These are phyloP conservation scores for Acorus gramineus DNA, from an alignment of 106 monocot species.

Conservation along the genomic window DNA sequence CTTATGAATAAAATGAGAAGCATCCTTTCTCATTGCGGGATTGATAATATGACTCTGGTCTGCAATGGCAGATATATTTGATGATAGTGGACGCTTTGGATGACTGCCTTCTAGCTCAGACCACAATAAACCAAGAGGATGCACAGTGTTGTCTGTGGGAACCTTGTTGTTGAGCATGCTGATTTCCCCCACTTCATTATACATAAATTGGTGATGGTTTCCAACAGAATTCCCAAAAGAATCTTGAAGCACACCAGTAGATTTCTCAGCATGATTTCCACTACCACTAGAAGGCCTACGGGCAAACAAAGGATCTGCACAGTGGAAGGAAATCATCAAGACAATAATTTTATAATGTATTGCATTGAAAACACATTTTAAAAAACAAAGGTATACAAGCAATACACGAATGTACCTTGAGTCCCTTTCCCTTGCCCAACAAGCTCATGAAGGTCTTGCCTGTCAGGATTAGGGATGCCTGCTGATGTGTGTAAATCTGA, in stretches of 20 bases:
- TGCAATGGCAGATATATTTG: slow-evolving; percentile 25
- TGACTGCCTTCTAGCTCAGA: slow-evolving; percentile 74
- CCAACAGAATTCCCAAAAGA: slow-evolving; percentile 7
- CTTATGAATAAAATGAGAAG: slow-evolving; percentile 2
- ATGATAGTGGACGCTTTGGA: slow-evolving; percentile 63
- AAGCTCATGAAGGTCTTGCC: slow-evolving; percentile 31
- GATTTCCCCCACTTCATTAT: slow-evolving; percentile 23
- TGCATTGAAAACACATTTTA: background rate
- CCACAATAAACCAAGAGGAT: slow-evolving; percentile 69
- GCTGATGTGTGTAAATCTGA: slow-evolving; percentile 15
- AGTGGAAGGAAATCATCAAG: background rate
- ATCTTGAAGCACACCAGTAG: slow-evolving; percentile 17
- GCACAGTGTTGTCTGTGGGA: slow-evolving; percentile 33
- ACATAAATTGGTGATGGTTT: slow-evolving; percentile 10
- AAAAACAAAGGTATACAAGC: background rate
- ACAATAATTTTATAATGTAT: background rate
- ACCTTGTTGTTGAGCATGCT: slow-evolving; percentile 16
- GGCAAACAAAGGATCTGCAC: slow-evolving; percentile 64
- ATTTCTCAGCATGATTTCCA: slow-evolving; percentile 19
- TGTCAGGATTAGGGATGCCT: slow-evolving; percentile 21
- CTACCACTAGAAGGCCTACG: slow-evolving; percentile 35
- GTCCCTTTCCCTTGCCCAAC: slow-evolving; percentile 42
- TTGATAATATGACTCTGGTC: slow-evolving; percentile 14
- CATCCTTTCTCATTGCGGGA: slow-evolving; percentile 4
- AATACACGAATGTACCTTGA: slow-evolving; percentile 45